Evolutionary conservation across 1,139 yeast genomes (phyloP), one percentile per base, ranked within the genome.

Genomic region (Komagataea norvegica): DNA sequence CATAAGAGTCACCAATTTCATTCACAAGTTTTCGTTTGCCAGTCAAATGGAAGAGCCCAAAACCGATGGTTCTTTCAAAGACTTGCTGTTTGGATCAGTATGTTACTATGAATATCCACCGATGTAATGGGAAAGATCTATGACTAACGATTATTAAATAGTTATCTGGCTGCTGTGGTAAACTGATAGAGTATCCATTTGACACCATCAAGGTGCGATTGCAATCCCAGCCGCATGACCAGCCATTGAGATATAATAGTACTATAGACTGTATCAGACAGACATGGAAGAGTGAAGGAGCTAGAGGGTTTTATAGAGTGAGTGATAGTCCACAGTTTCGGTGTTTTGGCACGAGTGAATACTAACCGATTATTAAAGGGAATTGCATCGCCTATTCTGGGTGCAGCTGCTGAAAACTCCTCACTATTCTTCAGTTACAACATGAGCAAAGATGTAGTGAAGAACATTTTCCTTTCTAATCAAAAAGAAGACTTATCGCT

Each of bases 201-300:
- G 97, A 89, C 55, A 89, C 97, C 1, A 73, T 88, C 36, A 89
- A 89, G 59, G 97, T 89, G 3, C 67, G 96, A 40, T 67, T 89
- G 24, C 97, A 89, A 60, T 77, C 95, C 1, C 79, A 77, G 47
- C 73, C 78, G 2, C 67, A 71, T 20, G 60, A 62, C 31, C 45
- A 44, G 10, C 75, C 76, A 1, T 49, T 65, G 18, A 58, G 47
- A 33, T 74, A 64, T 46, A 45, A 50, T 0, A 75, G 82, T 1
- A 79, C 93, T 0, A 32, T 67, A 17, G 75, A 72, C 43, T 80
- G 93, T 56, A 76, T 89, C 31, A 54, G 50, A 31, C 64, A 72
- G 47, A 85, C 94, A 0, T 70, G 76, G 43, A 46, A 46, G 3
- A 65, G 71, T 21, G 96, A 87, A 55, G 96, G 96, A 1, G 40